Conservation (phyloP, 306 rosid genomes). For the Heteromeles arbutifolia region DNA sequence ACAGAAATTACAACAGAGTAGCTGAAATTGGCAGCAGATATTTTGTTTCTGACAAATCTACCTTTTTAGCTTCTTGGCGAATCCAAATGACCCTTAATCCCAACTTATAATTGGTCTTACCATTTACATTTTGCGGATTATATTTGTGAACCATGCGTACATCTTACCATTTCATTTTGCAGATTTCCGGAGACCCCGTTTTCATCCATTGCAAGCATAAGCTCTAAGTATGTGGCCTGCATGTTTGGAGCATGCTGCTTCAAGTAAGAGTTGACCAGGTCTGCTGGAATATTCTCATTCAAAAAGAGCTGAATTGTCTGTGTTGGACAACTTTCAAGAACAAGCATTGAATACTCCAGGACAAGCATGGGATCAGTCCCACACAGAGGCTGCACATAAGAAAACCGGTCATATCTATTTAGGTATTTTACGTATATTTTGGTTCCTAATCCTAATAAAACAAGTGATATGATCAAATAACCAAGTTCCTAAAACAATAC, state of each 20-base stretch:
- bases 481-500: not conserved
- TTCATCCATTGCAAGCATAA: constrained; percentile 98
- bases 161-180: constrained; percentile 93
- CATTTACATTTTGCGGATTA: constrained; percentile 66
- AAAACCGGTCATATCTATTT: constrained; percentile 19
- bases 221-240: constrained; percentile 90
- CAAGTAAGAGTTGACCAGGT: constrained; percentile 93
- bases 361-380: constrained; percentile 92
- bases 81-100: not conserved
- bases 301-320: constrained; percentile 94
- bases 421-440: not conserved
- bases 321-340: constrained; percentile 93
- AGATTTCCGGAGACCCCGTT: constrained; percentile 84
- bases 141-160: constrained; percentile 12
- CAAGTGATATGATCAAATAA: too few species aligned
- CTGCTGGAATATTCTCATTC: constrained; percentile 92
- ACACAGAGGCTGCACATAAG: constrained; percentile 75
- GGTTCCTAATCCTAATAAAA: not conserved
- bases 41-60: not conserved
- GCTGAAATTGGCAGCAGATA: not conserved
- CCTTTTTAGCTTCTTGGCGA: not conserved
- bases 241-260: constrained; percentile 93
- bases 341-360: constrained; percentile 87
- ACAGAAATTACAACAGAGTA: not conserved
- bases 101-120: not conserved